These are phyloP conservation scores for Chytriomyces hyalinus DNA, from an alignment of 192 early-diverging fungal species.

Conservation along the genomic window DNA sequence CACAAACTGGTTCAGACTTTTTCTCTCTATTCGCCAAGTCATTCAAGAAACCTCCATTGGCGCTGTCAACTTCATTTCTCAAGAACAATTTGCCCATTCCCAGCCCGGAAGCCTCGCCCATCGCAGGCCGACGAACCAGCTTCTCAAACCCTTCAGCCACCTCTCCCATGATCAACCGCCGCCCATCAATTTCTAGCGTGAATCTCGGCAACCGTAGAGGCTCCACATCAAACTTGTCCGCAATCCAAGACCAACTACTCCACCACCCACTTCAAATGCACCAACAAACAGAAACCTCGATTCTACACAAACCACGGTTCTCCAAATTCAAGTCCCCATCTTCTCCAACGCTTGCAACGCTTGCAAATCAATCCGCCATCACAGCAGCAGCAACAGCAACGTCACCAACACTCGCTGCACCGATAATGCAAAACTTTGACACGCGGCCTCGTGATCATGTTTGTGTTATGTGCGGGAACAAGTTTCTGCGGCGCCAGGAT, in stretches of 20 bases:
- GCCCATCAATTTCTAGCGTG: not conserved
- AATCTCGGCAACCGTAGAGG: not conserved
- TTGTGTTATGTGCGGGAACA: slow-evolving; percentile 3
- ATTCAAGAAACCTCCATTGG: not conserved
- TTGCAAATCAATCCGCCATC: not conserved
- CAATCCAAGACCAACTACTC: not conserved
- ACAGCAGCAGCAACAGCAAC: slow-evolving; percentile 2
- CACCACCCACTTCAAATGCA: not conserved
- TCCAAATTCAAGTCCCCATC: not conserved
- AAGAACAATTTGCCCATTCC: not conserved
- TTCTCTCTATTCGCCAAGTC: not conserved
- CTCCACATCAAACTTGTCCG: not conserved
- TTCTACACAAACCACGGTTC: not conserved
- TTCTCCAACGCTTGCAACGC: not conserved
- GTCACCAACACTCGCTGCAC: not conserved
- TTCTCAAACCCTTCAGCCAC: too few relatives aligned
- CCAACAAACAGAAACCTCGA: not conserved
- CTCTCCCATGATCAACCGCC: not conserved
- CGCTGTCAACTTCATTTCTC: not conserved
- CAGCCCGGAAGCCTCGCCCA: not conserved
- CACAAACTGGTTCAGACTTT: not conserved
- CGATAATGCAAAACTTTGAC: not conserved
- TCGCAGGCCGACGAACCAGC: not conserved
- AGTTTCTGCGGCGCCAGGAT: slow-evolving; percentile 19
- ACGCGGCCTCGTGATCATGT: slow-evolving; percentile 15